Conservation (phyloP, 176 grass and related monocot genomes). For the Triticum turgidum region DNA sequence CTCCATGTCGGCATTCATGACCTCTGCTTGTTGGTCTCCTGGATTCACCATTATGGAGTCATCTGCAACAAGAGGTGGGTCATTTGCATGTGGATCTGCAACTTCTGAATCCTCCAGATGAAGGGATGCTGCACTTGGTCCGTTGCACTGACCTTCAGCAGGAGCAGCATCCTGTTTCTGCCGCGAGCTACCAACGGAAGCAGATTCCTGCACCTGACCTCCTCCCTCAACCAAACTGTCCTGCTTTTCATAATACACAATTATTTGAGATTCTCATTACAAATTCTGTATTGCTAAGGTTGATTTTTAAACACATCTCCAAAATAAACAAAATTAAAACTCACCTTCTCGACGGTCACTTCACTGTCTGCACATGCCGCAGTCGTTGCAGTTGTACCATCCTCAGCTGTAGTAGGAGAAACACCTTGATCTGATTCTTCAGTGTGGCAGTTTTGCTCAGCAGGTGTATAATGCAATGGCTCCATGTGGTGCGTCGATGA, state of each 20-base stretch:
- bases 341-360: too few relatives aligned
- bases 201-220: background rate
- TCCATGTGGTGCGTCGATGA: background rate
- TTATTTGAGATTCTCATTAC: background rate
- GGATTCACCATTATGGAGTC: background rate
- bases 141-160: background rate
- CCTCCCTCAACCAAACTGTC: background rate
- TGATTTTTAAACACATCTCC: background rate
- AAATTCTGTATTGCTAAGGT: background rate
- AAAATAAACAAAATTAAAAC: background rate
- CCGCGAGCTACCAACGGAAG: background rate
- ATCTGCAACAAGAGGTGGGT: background rate
- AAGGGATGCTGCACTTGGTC: background rate
- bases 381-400: background rate
- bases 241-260: background rate
- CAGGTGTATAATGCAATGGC: background rate
- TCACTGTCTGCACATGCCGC: background rate
- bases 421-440: background rate
- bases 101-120: slow-evolving; percentile 12
- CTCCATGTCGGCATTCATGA: background rate
- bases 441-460: background rate
- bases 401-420: slow-evolving; percentile 3
- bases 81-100: background rate
- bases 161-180: background rate
- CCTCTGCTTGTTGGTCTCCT: background rate